Evolutionary conservation across 2,329 filamentous ascomycete genomes (phyloP), one percentile per base, ranked within the genome.

Genomic region (Ophiostoma sp.): DNA sequence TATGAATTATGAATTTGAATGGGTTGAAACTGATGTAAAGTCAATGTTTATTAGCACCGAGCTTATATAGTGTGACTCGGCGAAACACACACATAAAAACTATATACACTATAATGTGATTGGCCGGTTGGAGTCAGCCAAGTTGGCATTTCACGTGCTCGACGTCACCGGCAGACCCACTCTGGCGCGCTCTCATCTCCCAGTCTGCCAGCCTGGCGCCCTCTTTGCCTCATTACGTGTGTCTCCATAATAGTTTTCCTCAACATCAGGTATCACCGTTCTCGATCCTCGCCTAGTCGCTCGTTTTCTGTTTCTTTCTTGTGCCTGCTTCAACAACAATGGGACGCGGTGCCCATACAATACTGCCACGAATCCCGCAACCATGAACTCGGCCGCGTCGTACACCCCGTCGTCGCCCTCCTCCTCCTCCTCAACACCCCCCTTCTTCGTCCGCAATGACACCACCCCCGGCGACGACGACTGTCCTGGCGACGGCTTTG

Each of bases 401-500:
- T n/a, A 66, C 41, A 20, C 20, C 23, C 48, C 64, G 36, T 33
- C 20, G 33, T 65, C 57, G n/a, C 11, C 57, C n/a, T 31, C 31
- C 23, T 15, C 13, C 7, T 36, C 62, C 33, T 65, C 11, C 35
- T 65, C 62, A 35, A 65, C 62, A 39, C 65, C 65, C 11, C 39
- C 65, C 36, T 67, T 67, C n/a, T 67, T 48, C 15, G 39, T 31
- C 27, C 39, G 36, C 65, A 67, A 67, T 54, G 41, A 52, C 41
- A 52, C 66, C 23, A 2, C 31, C 6, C 66, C 66, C 27, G 66
- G 66, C 41, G 71, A 74, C 71, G 70, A 71, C 68, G 72, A 75
- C 65, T 74, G 74, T 70, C 74, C 76, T 68, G 72, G 75, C 44
- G 73, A 76, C 44, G 72, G 76, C 27, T 76, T 71, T 35, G 73